Percentiles rank a stretch among this genome's conserved stretches.
Evolutionary conservation across 2,329 filamentous ascomycete species (phyloP).

Genomic region (Aspergillus bombycis): DNA sequence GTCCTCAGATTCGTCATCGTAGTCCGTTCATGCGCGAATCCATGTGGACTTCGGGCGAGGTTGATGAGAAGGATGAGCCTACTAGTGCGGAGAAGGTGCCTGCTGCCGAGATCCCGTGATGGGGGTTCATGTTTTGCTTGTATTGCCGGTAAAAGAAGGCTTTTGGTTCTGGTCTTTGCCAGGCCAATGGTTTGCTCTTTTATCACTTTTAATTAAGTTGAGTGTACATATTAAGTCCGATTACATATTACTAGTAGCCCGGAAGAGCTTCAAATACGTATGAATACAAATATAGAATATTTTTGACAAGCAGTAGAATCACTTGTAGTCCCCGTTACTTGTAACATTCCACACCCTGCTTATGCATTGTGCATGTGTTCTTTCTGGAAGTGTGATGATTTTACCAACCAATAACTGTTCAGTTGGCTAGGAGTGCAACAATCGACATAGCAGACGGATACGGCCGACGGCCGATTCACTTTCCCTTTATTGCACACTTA

Average conservation of each 20-base stretch:
- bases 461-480: too few relatives aligned
- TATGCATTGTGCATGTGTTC: too few relatives aligned
- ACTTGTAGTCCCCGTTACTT: too few relatives aligned
- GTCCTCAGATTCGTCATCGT: background rate
- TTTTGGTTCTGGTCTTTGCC: background rate
- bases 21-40: slow-evolving; percentile 1
- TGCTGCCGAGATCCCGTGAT: background rate
- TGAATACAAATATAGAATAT: background rate
- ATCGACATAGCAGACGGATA: too few relatives aligned
- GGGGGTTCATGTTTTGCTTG: background rate
- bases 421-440: too few relatives aligned
- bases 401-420: too few relatives aligned
- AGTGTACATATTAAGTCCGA: background rate
- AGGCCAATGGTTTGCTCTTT: background rate
- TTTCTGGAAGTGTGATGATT: too few relatives aligned
- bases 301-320: too few relatives aligned
- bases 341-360: too few relatives aligned
- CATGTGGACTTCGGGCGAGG: background rate
- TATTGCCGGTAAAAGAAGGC: background rate
- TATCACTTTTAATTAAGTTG: background rate
- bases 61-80: background rate
- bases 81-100: background rate
- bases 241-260: background rate
- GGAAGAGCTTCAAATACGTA: background rate
- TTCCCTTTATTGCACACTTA: too few relatives aligned